Evolutionary conservation across 2,329 filamentous ascomycete genomes (phyloP).

Genomic region (Calonectria montana): DNA sequence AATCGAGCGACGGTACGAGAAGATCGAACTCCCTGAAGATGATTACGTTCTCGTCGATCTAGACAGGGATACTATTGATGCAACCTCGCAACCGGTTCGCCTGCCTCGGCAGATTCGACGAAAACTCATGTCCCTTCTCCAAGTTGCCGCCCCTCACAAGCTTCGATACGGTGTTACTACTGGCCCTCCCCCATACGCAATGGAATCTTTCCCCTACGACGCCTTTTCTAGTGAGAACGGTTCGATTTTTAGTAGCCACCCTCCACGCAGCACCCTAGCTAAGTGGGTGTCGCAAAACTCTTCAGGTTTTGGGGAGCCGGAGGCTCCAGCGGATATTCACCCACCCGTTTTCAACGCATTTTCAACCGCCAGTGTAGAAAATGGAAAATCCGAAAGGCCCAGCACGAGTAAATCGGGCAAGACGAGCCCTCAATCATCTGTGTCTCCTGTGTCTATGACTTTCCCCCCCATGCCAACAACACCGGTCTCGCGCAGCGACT

Average conservation of each 20-base stretch:
- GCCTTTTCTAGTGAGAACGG: constrained; percentile 89
- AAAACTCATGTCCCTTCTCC: constrained; percentile 88
- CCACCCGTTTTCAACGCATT: constrained; percentile 92
- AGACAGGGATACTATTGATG: constrained; percentile 90
- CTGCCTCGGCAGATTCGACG: constrained; percentile 90
- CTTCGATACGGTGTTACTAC: constrained; percentile 85
- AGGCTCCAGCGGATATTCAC: constrained; percentile 61
- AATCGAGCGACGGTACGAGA: constrained; percentile 91
- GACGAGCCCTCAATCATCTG: constrained; percentile 71
- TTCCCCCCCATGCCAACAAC: constrained; percentile 83
- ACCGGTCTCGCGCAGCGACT: constrained; percentile 89
- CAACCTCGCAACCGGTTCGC: constrained; percentile 79
- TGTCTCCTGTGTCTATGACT: constrained; percentile 81
- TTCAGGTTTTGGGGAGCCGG: constrained; percentile 81
- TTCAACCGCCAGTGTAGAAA: constrained; percentile 77
- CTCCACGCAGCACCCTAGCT: constrained; percentile 78
- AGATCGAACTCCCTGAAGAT: constrained; percentile 87
- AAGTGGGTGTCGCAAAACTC: constrained; percentile 93
- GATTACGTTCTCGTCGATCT: constrained; percentile 96
- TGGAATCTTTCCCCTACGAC: constrained; percentile 93
- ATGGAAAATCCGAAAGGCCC: constrained; percentile 77
- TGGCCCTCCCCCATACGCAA: constrained; percentile 92
- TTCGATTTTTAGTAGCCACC: constrained; percentile 79
- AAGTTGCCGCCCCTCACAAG: constrained; percentile 90
- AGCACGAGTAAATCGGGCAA: constrained; percentile 76